These are phyloP conservation scores for Dactylellina drechsleri DNA, from an alignment of 2,329 filamentous ascomycete species.

Conservation along the genomic window DNA sequence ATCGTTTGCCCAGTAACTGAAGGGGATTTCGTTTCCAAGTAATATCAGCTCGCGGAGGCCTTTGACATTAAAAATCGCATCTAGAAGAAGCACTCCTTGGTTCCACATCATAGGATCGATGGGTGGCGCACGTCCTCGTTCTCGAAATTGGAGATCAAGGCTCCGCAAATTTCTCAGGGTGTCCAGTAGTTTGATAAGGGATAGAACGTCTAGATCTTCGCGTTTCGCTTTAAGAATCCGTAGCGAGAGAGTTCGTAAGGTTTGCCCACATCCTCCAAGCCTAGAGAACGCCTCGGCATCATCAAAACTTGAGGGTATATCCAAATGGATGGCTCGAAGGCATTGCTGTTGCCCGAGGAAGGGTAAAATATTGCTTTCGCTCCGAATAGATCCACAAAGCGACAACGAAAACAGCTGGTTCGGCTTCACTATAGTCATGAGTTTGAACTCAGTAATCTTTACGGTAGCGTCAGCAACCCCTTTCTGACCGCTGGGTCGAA, in stretches of 20 bases:
- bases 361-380: neutral
- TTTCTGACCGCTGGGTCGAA: slow-evolving; percentile 21
- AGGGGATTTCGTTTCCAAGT: slow-evolving; percentile 30
- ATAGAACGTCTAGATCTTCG: neutral
- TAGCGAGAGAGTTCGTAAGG: slow-evolving; percentile 19
- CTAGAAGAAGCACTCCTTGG: slow-evolving; percentile 7
- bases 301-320: slow-evolving; percentile 7
- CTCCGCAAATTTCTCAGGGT: slow-evolving; percentile 12
- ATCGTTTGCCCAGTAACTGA: slow-evolving; percentile 28
- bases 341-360: neutral
- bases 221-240: slow-evolving; percentile 5
- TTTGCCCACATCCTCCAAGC: neutral
- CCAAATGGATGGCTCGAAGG: slow-evolving; percentile 21
- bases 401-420: slow-evolving; percentile 24
- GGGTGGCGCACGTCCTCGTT: neutral
- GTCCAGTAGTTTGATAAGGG: slow-evolving; percentile 2
- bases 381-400: neutral
- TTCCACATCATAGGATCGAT: neutral
- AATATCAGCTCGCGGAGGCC: slow-evolving; percentile 19
- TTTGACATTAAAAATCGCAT: slow-evolving; percentile 30
- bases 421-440: neutral
- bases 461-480: neutral
- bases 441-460: neutral
- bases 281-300: slow-evolving; percentile 2
- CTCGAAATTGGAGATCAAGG: slow-evolving; percentile 23